Percentiles rank a stretch among this genome's conserved stretches.
Conservation (phyloP, 2,329 filamentous ascomycete genomes). For the Alternaria sp. region DNA sequence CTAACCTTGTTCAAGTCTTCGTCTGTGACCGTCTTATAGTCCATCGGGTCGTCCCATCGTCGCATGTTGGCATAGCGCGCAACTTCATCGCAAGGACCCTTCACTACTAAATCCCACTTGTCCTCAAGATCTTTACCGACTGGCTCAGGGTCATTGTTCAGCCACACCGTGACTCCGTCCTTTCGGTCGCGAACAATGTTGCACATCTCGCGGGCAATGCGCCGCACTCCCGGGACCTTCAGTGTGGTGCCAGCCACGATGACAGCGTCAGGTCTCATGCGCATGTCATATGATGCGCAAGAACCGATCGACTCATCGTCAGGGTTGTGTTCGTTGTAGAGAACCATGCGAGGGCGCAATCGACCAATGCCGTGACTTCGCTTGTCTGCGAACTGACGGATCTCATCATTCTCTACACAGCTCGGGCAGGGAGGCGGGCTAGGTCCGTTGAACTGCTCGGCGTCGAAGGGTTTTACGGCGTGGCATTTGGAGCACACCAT, state of each 20-base stretch:
- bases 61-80: conserved; percentile 73
- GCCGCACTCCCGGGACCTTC: conserved; percentile 90
- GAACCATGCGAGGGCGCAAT: conserved; percentile 88
- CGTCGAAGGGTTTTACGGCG: conserved; percentile 77
- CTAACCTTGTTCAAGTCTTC: conserved; percentile 46
- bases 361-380: conserved; percentile 92
- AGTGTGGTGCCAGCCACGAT: conserved; percentile 95
- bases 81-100: conserved; percentile 86
- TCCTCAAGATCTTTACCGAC: conserved; percentile 85
- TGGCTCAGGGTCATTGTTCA: conserved; percentile 88
- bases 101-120: conserved; percentile 91
- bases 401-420: conserved; percentile 77
- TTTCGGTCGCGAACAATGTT: conserved; percentile 80
- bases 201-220: conserved; percentile 91
- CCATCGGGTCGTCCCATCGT: conserved; percentile 62
- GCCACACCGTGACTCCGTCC: conserved; percentile 90
- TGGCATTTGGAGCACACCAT: conserved; percentile 97
- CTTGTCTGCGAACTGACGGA: conserved; percentile 82
- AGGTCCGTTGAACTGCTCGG: conserved; percentile 81
- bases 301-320: conserved; percentile 96
- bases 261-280: conserved; percentile 85
- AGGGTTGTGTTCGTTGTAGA: conserved; percentile 97
- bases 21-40: conserved; percentile 48
- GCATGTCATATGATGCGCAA: conserved; percentile 85
- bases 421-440: conserved; percentile 79